phyloP scores from a whole-genome alignment of 805 yeast genomes.

The Millerozyma miso region DNA sequence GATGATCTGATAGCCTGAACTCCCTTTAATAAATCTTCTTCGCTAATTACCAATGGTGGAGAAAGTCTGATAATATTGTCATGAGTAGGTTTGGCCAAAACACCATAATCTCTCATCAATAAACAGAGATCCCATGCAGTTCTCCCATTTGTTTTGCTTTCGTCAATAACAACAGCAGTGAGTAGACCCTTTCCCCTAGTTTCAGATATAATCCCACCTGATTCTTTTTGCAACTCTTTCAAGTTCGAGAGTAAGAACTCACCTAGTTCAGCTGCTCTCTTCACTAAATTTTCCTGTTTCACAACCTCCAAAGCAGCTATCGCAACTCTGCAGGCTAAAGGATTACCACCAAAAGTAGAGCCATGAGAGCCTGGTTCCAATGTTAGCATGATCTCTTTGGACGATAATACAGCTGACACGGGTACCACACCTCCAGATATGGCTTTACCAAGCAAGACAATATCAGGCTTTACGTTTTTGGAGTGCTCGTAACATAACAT shows the following conservation, averaged over 20 bases:
- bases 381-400: slow-evolving; percentile 84
- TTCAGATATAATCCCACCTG: slow-evolving; percentile 51
- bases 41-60: slow-evolving; percentile 88
- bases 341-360: slow-evolving; percentile 97
- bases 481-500: slow-evolving; percentile 89
- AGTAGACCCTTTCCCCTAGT: slow-evolving; percentile 84
- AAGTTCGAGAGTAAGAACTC: slow-evolving; percentile 60
- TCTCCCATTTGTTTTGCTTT: slow-evolving; percentile 76
- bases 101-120: slow-evolving; percentile 82
- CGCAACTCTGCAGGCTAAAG: slow-evolving; percentile 88
- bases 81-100: slow-evolving; percentile 94
- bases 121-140: slow-evolving; percentile 96
- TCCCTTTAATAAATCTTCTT: slow-evolving; percentile 81
- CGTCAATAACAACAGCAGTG: slow-evolving; percentile 88
- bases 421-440: slow-evolving; percentile 93
- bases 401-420: slow-evolving; percentile 85
- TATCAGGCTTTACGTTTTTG: slow-evolving; percentile 75
- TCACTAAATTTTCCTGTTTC: slow-evolving; percentile 78
- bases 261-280: slow-evolving; percentile 73
- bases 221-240: slow-evolving; percentile 46
- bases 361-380: slow-evolving; percentile 96
- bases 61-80: slow-evolving; percentile 94
- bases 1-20: slow-evolving; percentile 66
- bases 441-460: slow-evolving; percentile 89
- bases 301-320: slow-evolving; percentile 91